phyloP scores from a whole-genome alignment of 225 moss, liverwort and hornwort species.

The Asterella californica region DNA sequence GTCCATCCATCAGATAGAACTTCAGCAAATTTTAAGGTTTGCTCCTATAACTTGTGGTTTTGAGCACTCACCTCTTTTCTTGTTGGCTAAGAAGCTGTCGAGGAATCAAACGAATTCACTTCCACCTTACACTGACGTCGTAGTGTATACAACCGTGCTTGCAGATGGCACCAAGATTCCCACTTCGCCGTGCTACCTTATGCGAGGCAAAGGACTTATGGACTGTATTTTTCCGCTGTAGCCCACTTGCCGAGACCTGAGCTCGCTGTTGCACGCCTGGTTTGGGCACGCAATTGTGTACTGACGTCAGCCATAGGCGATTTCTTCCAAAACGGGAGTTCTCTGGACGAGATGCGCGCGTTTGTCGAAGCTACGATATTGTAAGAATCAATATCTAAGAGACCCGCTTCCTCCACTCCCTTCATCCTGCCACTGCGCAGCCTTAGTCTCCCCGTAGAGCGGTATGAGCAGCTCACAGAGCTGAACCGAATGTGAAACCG shows the following conservation, averaged over 20 bases:
- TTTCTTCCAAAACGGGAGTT: slow-evolving; percentile 38
- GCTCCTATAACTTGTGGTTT: not conserved
- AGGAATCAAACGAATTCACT: not conserved
- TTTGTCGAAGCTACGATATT: slow-evolving; percentile 41
- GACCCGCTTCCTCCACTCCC: not conserved
- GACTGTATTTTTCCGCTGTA: slow-evolving; percentile 50
- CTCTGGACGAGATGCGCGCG: slow-evolving; percentile 29
- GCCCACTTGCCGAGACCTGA: slow-evolving; percentile 53
- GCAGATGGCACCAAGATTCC: slow-evolving; percentile 52
- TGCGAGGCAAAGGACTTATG: slow-evolving; percentile 44
- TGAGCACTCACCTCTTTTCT: not conserved
- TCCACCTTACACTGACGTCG: not conserved
- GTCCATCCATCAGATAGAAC: slow-evolving; percentile 47
- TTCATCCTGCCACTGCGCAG: not conserved
- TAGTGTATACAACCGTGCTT: not conserved
- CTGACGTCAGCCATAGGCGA: slow-evolving; percentile 51
- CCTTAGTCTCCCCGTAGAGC: not conserved
- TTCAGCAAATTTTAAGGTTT: slow-evolving; percentile 42
- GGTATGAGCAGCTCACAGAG: not conserved
- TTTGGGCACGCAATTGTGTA: slow-evolving; percentile 46
- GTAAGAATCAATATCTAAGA: slow-evolving; percentile 4
- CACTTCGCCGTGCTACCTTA: slow-evolving; percentile 36
- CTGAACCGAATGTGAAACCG: not conserved
- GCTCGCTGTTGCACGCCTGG: slow-evolving; percentile 41
- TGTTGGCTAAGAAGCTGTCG: not conserved